Evolutionary conservation across 208 protist species (phyloP).

Genomic region (Acanthamoeba healyi): DNA sequence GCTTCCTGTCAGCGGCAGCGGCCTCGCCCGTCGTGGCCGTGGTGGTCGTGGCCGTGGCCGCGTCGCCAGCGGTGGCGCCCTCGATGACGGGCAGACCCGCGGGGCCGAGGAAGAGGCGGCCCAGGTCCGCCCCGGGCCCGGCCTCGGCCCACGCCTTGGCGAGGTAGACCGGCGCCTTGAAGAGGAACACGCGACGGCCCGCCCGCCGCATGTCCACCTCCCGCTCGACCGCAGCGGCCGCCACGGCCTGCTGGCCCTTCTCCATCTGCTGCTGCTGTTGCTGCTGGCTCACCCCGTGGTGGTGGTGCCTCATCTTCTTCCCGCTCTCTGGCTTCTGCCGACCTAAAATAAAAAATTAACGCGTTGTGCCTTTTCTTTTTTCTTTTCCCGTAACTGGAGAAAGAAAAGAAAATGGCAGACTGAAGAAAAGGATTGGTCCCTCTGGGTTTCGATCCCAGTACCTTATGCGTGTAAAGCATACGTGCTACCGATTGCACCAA

Average conservation of each 20-base stretch:
- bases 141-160: neutral
- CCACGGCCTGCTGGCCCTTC: neutral
- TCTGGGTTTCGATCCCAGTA: slow-evolving; percentile 58
- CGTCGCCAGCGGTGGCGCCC: neutral
- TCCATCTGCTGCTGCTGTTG: neutral
- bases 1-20: neutral
- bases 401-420: too few species aligned
- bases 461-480: slow-evolving; percentile 59
- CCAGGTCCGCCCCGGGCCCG: neutral
- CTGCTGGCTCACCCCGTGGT: too few species aligned
- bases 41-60: neutral
- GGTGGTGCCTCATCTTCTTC: too few species aligned
- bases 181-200: slow-evolving; percentile 7
- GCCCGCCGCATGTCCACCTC: neutral
- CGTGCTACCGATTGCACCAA: slow-evolving; percentile 32
- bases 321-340: too few species aligned
- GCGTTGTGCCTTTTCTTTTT: too few species aligned
- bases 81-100: neutral
- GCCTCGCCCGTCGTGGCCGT: neutral
- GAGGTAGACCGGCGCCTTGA: slow-evolving; percentile 31
- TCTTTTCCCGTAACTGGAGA: too few species aligned
- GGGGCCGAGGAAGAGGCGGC: neutral
- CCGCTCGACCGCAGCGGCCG: neutral
- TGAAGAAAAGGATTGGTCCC: neutral
- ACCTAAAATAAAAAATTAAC: too few species aligned